Conservation (phyloP, 202 grass and related monocot species). For the Musa balbisiana region DNA sequence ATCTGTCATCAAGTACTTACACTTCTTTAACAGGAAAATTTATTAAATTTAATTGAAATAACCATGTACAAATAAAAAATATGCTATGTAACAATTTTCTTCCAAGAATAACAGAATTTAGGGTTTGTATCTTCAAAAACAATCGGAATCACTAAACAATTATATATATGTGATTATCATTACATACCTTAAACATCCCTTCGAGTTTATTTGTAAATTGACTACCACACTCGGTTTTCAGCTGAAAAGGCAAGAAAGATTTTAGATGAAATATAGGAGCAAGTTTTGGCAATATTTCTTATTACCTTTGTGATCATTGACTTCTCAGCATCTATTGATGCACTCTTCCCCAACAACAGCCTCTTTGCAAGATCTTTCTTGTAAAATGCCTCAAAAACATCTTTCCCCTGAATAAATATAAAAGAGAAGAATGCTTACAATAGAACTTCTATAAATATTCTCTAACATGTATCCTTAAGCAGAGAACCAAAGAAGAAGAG, state of each 20-base stretch:
- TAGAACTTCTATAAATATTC: neutral
- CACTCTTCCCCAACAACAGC: conserved; percentile 92
- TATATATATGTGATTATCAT: neutral
- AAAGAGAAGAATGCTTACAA: neutral
- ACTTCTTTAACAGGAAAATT: no score
- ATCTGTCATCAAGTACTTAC: no score
- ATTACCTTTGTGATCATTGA: conserved; percentile 99
- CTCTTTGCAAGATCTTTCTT: conserved; percentile 99
- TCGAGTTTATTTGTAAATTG: conserved; percentile 99
- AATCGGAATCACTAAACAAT: neutral
- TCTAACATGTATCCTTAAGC: neutral
- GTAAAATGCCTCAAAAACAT: conserved; percentile 99
- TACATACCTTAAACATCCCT: conserved; percentile 98
- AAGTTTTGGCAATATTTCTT: conserved; percentile 11
- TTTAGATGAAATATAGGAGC: neutral
- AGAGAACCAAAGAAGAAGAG: neutral
- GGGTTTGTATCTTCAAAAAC: neutral
- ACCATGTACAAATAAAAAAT: no score
- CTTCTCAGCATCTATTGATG: conserved; percentile 98
- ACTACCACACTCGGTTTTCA: conserved; percentile 99
- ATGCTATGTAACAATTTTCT: no score
- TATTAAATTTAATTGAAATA: no score
- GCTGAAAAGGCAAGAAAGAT: conserved; percentile 52
- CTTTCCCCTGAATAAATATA: conserved; percentile 60
- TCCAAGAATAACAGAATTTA: no score